Conservation (phyloP, 2,329 filamentous ascomycete genomes). For the Thermochaetoides dissita region DNA sequence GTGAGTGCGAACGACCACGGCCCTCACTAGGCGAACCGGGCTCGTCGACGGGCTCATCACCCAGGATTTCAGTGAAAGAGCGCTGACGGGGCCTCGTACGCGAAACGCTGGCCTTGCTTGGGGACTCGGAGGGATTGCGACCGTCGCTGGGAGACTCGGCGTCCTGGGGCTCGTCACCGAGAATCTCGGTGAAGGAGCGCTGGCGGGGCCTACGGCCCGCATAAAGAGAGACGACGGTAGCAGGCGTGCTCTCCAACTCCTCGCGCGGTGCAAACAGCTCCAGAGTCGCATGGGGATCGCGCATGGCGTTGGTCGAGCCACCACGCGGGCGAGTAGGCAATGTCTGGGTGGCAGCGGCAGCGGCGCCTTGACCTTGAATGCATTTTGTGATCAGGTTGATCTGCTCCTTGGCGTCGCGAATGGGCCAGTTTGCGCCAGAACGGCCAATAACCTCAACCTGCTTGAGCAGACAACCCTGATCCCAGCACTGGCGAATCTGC, state of each 20-base stretch:
- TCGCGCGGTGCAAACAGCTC: constrained; percentile 62
- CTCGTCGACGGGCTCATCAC: constrained; percentile 31
- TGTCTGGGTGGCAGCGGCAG: constrained; percentile 18
- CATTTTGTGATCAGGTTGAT: constrained; percentile 57
- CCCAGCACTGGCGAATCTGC: constrained; percentile 86
- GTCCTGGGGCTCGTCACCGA: constrained; percentile 36
- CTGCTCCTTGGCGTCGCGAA: constrained; percentile 76
- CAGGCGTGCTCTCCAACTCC: constrained; percentile 37
- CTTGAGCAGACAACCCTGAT: constrained; percentile 84
- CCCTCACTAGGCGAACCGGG: constrained; percentile 21
- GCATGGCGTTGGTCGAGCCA: constrained; percentile 39
- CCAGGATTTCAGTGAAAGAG: constrained; percentile 59
- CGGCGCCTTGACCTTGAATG: constrained; percentile 32
- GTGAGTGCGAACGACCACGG: constrained; percentile 38
- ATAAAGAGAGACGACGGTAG: constrained; percentile 45
- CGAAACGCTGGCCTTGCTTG: constrained; percentile 37
- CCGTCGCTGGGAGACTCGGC: constrained; percentile 28
- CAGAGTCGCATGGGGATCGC: constrained; percentile 57
- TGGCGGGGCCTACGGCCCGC: constrained; percentile 46
- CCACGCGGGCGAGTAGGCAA: constrained; percentile 32
- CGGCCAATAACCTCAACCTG: constrained; percentile 87
- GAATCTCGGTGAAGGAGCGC: constrained; percentile 62
- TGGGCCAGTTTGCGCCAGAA: constrained; percentile 86
- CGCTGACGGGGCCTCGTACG: constrained; percentile 50
- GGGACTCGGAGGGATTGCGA: constrained; percentile 39